Base-by-base conservation (phyloP, 768 basidiomycete species). In the Saitozyma sp. region DNA sequence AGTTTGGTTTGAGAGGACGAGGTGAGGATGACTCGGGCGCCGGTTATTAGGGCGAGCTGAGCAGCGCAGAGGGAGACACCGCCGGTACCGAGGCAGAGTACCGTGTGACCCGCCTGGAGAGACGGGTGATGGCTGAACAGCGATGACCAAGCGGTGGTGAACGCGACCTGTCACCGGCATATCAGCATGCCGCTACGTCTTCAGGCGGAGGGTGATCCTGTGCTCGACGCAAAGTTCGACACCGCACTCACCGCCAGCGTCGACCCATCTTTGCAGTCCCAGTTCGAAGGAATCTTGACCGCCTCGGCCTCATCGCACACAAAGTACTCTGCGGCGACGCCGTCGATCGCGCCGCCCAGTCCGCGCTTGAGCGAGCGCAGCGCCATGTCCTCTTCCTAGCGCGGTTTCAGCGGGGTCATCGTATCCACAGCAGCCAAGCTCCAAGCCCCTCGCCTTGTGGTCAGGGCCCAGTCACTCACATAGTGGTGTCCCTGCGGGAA, bases 1-100 rank as follows among this genome's bases (percentile, higher is more conserved):
- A 76, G 81, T 68, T 89, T 89, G 52, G 83, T 82, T 66, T 88
- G 86, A 0, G 86, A 86, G 0, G 86, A 88, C 0, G 87, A 88
- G 0, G 87, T 89, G 37, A 83, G 82, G 66, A 89, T 87, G 61
- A 88, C 86, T 0, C 78, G 83, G 2, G 87, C 87, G 42, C 87
- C 87, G 8, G 85, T 82, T 2, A 85, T 84, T 49, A 86, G 82
- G 2, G 87, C 87, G 50, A 89, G 77, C 75, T 88, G 72, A 59
- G 74, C 74, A 19, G 81, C 87, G 67, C 85, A 87, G 46, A 85
- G 84, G 50, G 65, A 65, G 6, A 74, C 66, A 43, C 70, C 66
- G 14, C 66, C 73, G 8, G 74, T 74, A 0, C 80, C 80, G 10
- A 76, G 63, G 50, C 74, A 76, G 9, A 76, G 59, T 29, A 87